Percentiles rank a stretch among this genome's conserved stretches.
phyloP scores from a whole-genome alignment of 1,284 basidiomycete genomes.

The Sporisorium sorghi region DNA sequence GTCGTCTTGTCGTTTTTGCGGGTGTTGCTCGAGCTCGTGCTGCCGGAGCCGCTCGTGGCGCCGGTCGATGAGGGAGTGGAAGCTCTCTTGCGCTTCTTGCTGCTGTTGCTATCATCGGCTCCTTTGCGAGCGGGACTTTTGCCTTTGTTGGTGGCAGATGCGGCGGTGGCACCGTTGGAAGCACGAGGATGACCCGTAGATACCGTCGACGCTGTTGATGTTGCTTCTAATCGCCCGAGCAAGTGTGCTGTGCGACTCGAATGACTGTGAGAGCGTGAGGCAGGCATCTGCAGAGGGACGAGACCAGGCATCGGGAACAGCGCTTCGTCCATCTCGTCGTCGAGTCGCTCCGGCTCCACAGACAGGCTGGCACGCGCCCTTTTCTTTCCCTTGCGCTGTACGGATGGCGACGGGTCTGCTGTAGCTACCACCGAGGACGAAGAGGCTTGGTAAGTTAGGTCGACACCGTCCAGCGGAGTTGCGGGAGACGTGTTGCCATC shows the following conservation, averaged over 20 bases:
- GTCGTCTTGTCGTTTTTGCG: neutral
- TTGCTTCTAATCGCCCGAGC: no score
- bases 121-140: neutral
- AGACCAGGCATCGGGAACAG: conserved; percentile 49
- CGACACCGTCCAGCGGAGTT: conserved; percentile 13
- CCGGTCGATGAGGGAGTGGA: neutral
- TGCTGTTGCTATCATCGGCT: neutral
- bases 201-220: no score
- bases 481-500: neutral
- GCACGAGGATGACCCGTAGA: neutral
- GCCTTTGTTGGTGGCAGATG: neutral
- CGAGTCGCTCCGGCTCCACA: conserved; percentile 38
- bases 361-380: conserved; percentile 15
- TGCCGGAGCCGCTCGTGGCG: neutral
- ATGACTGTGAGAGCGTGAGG: no score
- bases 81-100: conserved; percentile 6
- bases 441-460: conserved; percentile 8
- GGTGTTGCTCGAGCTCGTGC: neutral
- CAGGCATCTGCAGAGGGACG: neutral
- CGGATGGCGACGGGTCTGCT: conserved; percentile 10
- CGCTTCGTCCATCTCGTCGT: conserved; percentile 44
- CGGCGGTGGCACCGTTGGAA: neutral
- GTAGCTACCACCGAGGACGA: conserved; percentile 1
- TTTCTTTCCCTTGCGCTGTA: conserved; percentile 15
- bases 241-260: neutral